A percentile compares a stretch with the other conserved stretches of the same genome.
These are phyloP conservation scores for Fusarium mexicanum DNA, from an alignment of 2,329 filamentous ascomycete genomes.

Conservation along the genomic window DNA sequence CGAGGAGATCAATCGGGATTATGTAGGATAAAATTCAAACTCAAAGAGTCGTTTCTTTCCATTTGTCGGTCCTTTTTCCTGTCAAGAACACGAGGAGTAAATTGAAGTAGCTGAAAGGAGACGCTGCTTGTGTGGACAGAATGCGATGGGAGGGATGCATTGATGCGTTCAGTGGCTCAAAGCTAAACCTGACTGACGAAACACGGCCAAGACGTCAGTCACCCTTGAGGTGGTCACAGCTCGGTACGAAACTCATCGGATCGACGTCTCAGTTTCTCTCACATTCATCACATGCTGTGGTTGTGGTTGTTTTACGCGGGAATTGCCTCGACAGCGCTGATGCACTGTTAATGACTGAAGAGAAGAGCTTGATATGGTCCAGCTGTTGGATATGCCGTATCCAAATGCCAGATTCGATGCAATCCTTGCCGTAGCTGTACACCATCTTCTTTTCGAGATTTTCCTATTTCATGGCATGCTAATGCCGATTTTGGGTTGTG, in stretches of 20 bases:
- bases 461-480: conserved; percentile 28
- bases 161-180: conserved; percentile 41
- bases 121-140: not conserved
- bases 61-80: not conserved
- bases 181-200: conserved; percentile 30
- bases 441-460: conserved; percentile 19
- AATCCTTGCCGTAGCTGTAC: conserved; percentile 12
- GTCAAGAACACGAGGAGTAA: not conserved
- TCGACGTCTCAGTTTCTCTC: conserved; percentile 19
- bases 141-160: conserved; percentile 7
- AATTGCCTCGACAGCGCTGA: conserved; percentile 6
- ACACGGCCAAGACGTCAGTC: conserved; percentile 38
- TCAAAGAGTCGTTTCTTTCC: not conserved
- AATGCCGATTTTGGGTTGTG: conserved; percentile 24
- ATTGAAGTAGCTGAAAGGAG: not conserved
- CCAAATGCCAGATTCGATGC: not conserved
- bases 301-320: conserved; percentile 8
- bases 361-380: not conserved
- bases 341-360: not conserved
- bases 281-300: conserved; percentile 12
- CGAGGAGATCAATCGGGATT: not conserved
- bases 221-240: conserved; percentile 9
- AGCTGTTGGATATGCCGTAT: not conserved
- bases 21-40: not conserved
- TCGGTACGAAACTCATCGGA: conserved; percentile 7